Evolutionary conservation across 164 flowering plant species (phyloP).

Genomic region (Warburgia ugandensis): DNA sequence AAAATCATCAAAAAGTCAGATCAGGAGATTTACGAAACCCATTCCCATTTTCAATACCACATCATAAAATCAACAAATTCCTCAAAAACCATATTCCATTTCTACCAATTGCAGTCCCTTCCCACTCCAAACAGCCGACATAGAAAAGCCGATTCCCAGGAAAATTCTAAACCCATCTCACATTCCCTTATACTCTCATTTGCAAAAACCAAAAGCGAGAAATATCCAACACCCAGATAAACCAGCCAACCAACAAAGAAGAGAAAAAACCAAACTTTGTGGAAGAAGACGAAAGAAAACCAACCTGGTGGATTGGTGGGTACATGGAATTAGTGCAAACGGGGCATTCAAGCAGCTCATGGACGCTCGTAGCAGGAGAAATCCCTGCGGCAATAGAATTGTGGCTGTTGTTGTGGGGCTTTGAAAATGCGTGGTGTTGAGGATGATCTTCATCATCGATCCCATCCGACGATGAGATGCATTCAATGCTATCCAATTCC

Average conservation of each 20-base stretch:
- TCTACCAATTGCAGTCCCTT: no score
- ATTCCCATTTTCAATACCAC: no score
- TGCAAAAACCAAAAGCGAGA: no score
- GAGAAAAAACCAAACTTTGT: slow-evolving; percentile 6
- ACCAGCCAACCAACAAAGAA: background rate
- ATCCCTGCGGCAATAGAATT: slow-evolving; percentile 8
- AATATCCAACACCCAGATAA: background rate
- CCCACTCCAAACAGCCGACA: no score
- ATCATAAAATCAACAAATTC: no score
- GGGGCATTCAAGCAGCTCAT: slow-evolving; percentile 60
- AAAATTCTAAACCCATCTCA: no score
- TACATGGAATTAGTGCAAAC: slow-evolving; percentile 68
- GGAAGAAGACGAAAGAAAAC: background rate
- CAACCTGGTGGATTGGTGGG: slow-evolving; percentile 66
- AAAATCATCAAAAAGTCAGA: no score
- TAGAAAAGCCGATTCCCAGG: no score
- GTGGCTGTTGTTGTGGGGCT: slow-evolving; percentile 28
- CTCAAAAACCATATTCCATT: no score
- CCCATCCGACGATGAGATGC: slow-evolving; percentile 39
- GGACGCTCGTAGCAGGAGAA: slow-evolving; percentile 50
- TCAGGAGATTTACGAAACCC: no score
- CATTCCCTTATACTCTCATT: no score
- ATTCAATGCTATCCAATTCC: slow-evolving; percentile 50
- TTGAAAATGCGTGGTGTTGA: slow-evolving; percentile 26
- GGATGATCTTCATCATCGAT: slow-evolving; percentile 39